Conservation (phyloP, 106 monocot genomes). For the Acanthochlamys bracteata region DNA sequence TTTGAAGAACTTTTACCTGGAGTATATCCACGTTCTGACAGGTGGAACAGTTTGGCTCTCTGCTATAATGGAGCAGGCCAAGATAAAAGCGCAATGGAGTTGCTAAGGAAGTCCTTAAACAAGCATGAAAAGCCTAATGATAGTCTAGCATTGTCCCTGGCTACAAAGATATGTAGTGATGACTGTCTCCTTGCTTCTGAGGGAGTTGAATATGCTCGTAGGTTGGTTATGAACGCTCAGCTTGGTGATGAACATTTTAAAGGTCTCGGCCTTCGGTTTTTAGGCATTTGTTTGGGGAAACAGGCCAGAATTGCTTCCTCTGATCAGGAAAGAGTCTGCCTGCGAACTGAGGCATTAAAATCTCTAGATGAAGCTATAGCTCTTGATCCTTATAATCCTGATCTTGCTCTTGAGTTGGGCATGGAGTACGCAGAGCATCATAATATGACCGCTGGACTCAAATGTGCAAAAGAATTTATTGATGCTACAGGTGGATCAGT, state of each 20-base stretch:
- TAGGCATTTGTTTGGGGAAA: conserved; percentile 67
- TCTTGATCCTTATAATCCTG: conserved; percentile 45
- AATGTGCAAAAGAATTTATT: conserved; percentile 74
- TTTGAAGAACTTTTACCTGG: conserved; percentile 85
- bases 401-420: conserved; percentile 58
- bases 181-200: conserved; percentile 53
- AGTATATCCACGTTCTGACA: conserved; percentile 56
- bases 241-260: conserved; percentile 47
- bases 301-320: conserved; percentile 71
- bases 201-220: conserved; percentile 66
- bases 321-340: conserved; percentile 57
- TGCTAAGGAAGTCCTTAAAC: conserved; percentile 65
- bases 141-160: conserved; percentile 53
- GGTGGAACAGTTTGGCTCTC: conserved; percentile 83
- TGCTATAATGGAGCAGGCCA: conserved; percentile 59
- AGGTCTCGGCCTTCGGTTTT: conserved; percentile 49
- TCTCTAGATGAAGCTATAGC: conserved; percentile 53
- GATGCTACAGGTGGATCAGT: conserved; percentile 94
- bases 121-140: conserved; percentile 70
- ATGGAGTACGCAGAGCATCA: conserved; percentile 69
- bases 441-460: conserved; percentile 65
- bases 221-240: conserved; percentile 42
- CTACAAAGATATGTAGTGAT: conserved; percentile 77
- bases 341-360: conserved; percentile 67
- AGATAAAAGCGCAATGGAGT: conserved; percentile 54